Evolutionary conservation across 495 filamentous ascomycete species (phyloP).

Genomic region (Rhizodiscina lignyota): DNA sequence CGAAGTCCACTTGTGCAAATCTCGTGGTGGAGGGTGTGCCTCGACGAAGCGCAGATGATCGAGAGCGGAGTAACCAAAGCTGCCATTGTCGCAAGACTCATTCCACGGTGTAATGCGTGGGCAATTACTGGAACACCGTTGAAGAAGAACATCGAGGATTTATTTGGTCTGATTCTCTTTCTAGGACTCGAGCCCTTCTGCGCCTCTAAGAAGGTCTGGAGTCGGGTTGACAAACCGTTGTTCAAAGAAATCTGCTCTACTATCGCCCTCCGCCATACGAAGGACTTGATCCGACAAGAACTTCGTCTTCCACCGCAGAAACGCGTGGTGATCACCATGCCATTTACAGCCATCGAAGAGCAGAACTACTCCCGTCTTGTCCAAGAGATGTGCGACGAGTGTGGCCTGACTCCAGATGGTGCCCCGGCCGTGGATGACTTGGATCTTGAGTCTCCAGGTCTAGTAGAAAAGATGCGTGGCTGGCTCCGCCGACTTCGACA

Average conservation of each 20-base stretch:
- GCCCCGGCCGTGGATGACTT: conserved; percentile 40
- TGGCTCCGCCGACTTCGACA: conserved; percentile 63
- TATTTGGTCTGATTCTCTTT: conserved; percentile 58
- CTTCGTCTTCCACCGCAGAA: conserved; percentile 58
- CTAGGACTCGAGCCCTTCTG: conserved; percentile 63
- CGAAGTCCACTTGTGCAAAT: conserved; percentile 63
- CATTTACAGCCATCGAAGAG: conserved; percentile 77
- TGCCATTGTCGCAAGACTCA: conserved; percentile 57
- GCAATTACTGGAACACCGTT: conserved; percentile 86
- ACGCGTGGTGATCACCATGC: conserved; percentile 72
- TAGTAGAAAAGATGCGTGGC: conserved; percentile 47
- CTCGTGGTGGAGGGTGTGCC: conserved; percentile 81
- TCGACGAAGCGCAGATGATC: conserved; percentile 94
- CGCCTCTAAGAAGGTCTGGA: conserved; percentile 45
- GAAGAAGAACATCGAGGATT: conserved; percentile 55
- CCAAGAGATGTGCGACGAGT: conserved; percentile 51
- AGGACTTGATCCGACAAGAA: conserved; percentile 60
- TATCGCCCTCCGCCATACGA: conserved; percentile 73
- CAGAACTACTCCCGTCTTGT: conserved; percentile 66
- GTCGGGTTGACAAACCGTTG: conserved; percentile 40
- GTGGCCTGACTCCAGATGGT: conserved; percentile 47
- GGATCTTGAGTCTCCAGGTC: conserved; percentile 38
- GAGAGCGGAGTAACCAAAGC: conserved; percentile 75
- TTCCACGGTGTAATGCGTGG: conserved; percentile 80
- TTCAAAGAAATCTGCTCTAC: conserved; percentile 48